These are phyloP conservation scores for Emmonsia crescens DNA, from an alignment of 2,329 filamentous ascomycete species.

Conservation along the genomic window DNA sequence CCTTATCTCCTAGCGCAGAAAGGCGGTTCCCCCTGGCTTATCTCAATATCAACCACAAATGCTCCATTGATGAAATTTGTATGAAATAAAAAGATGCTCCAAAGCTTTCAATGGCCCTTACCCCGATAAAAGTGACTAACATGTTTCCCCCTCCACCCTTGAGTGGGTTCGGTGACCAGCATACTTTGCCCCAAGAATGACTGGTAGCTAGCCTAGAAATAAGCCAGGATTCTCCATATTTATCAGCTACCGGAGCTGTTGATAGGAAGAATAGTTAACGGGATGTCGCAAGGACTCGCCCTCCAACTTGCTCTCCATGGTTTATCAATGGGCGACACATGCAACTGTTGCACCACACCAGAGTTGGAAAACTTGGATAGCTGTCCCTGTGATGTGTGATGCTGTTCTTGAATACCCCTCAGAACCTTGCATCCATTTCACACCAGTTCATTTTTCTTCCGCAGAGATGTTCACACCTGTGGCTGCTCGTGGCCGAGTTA, in stretches of 20 bases:
- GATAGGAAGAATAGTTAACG: background rate
- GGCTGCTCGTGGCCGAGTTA: background rate
- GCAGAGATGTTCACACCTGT: too few relatives aligned
- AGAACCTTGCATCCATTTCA: background rate
- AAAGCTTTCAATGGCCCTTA: background rate
- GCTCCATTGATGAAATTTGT: background rate
- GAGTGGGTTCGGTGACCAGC: background rate
- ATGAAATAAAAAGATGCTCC: background rate
- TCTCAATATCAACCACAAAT: too few relatives aligned
- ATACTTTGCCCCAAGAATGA: background rate
- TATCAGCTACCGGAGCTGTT: background rate
- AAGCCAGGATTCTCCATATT: background rate
- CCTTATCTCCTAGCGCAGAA: background rate
- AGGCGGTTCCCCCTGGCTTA: too few relatives aligned
- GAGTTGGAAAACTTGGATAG: background rate
- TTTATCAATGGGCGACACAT: background rate
- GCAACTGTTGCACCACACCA: background rate
- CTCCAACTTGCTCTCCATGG: background rate
- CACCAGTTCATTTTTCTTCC: too few relatives aligned
- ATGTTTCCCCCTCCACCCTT: background rate
- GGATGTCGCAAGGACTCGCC: background rate
- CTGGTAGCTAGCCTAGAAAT: background rate
- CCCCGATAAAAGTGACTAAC: background rate
- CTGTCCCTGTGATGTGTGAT: background rate
- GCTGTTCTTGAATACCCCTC: background rate